Conservation (phyloP, 371 early-diverging fungal genomes). For the Mucor ambiguus region DNA sequence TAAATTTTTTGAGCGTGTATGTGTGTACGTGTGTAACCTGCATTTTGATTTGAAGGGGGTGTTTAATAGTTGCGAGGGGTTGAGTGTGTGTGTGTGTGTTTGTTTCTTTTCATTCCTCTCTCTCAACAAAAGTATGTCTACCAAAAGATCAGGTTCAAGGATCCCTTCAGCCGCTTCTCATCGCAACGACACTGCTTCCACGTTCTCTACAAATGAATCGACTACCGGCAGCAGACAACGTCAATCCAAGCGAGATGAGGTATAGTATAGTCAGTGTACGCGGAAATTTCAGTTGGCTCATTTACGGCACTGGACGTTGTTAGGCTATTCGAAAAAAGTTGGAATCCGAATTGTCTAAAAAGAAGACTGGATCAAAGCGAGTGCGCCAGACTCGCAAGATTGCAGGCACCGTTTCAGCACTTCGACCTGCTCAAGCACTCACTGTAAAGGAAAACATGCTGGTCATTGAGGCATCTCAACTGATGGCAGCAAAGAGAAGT, state of each 20-base stretch:
- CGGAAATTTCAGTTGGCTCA: not conserved
- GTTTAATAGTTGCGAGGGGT: constrained; percentile 5
- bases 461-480: constrained; percentile 92
- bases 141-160: constrained; percentile 26
- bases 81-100: not conserved
- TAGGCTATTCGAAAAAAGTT: constrained; percentile 76
- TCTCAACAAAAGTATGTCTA: constrained; percentile 3
- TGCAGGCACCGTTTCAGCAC: constrained; percentile 88
- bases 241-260: constrained; percentile 51
- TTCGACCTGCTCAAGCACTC: constrained; percentile 87
- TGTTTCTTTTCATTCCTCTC: constrained; percentile 5
- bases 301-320: not conserved
- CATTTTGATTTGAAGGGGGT: not conserved
- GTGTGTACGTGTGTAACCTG: constrained; percentile 6
- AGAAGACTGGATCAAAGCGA: constrained; percentile 41
- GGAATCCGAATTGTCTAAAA: constrained; percentile 72
- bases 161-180: constrained; percentile 38
- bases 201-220: constrained; percentile 17
- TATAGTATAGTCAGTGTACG: not conserved
- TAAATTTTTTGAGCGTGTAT: not conserved
- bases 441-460: constrained; percentile 89
- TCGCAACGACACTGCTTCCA: constrained; percentile 28
- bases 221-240: constrained; percentile 41
- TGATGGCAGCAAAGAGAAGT: constrained; percentile 96
- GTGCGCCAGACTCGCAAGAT: constrained; percentile 54